phyloP scores from a whole-genome alignment of 345 rosid species.

The Barbarea vulgaris region DNA sequence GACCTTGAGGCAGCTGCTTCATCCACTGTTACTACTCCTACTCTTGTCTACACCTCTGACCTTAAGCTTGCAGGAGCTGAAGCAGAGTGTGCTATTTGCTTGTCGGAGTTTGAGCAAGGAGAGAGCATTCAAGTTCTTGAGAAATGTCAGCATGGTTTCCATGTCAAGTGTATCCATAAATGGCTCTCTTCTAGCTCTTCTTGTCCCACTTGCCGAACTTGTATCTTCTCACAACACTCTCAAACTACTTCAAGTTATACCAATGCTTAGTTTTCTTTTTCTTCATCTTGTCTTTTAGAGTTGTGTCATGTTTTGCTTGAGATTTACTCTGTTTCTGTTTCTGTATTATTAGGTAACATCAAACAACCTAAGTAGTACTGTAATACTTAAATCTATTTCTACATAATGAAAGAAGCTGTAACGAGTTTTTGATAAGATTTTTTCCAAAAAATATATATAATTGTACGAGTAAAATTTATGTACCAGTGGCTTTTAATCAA shows the following conservation, averaged over 20 bases:
- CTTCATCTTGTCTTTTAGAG: background rate
- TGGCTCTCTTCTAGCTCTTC: conserved; percentile 69
- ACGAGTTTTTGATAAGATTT: background rate
- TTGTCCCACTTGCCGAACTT: conserved; percentile 79
- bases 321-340: conserved; percentile 12
- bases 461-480: background rate
- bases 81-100: conserved; percentile 79
- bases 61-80: conserved; percentile 53
- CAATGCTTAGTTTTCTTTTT: conserved; percentile 20
- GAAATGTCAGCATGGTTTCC: conserved; percentile 77
- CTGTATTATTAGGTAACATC: background rate
- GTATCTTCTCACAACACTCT: conserved; percentile 38
- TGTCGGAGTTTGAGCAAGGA: conserved; percentile 65
- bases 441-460: background rate
- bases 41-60: conserved; percentile 50
- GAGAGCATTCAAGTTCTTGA: conserved; percentile 62
- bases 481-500: background rate
- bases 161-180: conserved; percentile 62
- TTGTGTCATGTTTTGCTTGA: conserved; percentile 34
- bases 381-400: conserved; percentile 4
- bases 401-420: background rate
- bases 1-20: conserved; percentile 29
- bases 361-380: background rate
- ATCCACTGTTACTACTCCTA: conserved; percentile 35
- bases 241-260: conserved; percentile 13